Evolutionary conservation across 2,329 filamentous ascomycete genomes (phyloP).

Genomic region (Colletotrichum musicola): DNA sequence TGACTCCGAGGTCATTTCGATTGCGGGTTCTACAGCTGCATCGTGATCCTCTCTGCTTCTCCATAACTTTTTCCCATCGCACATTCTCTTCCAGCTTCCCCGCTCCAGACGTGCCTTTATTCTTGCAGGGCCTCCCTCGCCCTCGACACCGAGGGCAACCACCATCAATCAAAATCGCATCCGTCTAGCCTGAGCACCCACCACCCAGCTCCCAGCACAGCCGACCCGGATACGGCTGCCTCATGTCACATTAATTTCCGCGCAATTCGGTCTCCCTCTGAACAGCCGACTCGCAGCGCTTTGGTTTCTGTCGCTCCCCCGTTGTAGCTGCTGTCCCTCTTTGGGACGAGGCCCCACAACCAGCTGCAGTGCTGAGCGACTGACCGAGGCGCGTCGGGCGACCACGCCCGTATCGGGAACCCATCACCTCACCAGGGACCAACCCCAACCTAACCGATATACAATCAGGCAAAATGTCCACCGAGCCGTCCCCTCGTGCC

Average conservation of each 20-base stretch:
- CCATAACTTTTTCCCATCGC: not conserved
- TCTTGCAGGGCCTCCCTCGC: not conserved
- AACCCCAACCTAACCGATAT: conserved; percentile 23
- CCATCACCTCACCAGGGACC: conserved; percentile 18
- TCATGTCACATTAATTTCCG: conserved; percentile 38
- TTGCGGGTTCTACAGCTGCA: conserved; percentile 23
- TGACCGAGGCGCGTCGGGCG: conserved; percentile 29
- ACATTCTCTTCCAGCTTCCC: not conserved
- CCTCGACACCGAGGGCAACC: no score
- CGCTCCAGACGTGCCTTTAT: not conserved
- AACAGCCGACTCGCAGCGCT: conserved; percentile 24
- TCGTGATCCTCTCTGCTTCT: conserved; percentile 9
- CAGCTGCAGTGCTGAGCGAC: conserved; percentile 37
- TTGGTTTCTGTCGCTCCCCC: conserved; percentile 28
- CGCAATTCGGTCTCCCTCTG: conserved; percentile 16
- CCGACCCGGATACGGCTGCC: conserved; percentile 33
- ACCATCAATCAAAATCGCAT: no score
- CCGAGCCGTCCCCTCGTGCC: conserved; percentile 66
- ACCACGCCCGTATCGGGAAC: conserved; percentile 27
- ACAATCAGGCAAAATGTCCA: conserved; percentile 38
- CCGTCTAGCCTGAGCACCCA: no score
- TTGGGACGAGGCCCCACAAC: conserved; percentile 34
- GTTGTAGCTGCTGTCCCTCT: conserved; percentile 36
- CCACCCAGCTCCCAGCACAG: not conserved
- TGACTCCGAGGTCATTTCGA: conserved; percentile 27